A percentile compares a stretch with the other conserved stretches of the same genome.
Conservation (phyloP, 345 rosid genomes). For the Melastoma malabathricum region DNA sequence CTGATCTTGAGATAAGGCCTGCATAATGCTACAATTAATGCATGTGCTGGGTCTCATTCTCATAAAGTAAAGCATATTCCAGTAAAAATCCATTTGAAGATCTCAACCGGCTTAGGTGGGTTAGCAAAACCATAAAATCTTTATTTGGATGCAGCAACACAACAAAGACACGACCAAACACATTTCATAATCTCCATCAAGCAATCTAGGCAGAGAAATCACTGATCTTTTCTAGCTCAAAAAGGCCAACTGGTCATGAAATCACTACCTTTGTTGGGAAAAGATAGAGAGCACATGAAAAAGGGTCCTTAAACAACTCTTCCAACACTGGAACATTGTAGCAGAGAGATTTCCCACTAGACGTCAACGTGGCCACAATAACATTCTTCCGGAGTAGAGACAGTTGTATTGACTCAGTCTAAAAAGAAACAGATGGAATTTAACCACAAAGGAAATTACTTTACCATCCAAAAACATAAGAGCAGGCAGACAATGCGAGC, state of each 20-base stretch:
- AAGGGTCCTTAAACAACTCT: constrained; percentile 44
- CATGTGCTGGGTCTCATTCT: background rate
- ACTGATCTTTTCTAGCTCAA: background rate
- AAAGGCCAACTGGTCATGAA: background rate
- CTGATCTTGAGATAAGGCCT: constrained; percentile 99
- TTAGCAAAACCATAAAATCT: background rate
- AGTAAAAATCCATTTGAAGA: background rate
- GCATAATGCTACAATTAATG: constrained; percentile 10
- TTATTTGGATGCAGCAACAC: too few relatives aligned
- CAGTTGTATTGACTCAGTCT: constrained; percentile 76
- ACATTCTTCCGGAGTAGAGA: constrained; percentile 70
- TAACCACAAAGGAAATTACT: constrained; percentile 3
- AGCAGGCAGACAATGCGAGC: constrained; percentile 28
- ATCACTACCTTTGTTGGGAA: constrained; percentile 77
- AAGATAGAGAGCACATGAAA: constrained; percentile 73
- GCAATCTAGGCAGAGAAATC: background rate
- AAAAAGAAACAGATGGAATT: constrained; percentile 9
- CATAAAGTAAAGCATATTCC: background rate
- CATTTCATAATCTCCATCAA: background rate
- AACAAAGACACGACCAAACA: too few relatives aligned
- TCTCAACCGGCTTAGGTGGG: background rate
- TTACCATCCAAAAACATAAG: constrained; percentile 1
- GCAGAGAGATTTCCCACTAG: constrained; percentile 98
- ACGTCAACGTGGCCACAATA: constrained; percentile 85
- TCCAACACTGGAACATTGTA: constrained; percentile 89